These are phyloP conservation scores for Chaetomium cochliodes DNA, from an alignment of 495 filamentous ascomycete genomes.

Conservation along the genomic window DNA sequence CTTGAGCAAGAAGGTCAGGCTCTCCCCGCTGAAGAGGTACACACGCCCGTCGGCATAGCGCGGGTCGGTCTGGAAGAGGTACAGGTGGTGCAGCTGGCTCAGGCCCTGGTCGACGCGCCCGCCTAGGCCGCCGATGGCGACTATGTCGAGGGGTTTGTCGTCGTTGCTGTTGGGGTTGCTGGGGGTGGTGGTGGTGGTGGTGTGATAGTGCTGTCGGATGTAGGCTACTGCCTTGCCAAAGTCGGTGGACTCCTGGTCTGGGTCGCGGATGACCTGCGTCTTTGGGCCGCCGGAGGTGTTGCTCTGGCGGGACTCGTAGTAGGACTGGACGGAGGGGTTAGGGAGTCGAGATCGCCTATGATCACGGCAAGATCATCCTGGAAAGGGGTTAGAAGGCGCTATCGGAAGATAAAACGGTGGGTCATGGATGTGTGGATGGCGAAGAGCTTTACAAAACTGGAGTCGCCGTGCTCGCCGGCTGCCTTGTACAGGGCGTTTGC, in stretches of 20 bases:
- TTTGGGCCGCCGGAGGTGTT: slow-evolving; percentile 20
- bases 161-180: not conserved
- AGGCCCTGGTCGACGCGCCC: slow-evolving; percentile 91
- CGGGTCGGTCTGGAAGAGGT: slow-evolving; percentile 53
- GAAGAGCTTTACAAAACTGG: slow-evolving; percentile 24
- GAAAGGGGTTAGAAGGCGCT: slow-evolving; percentile 24
- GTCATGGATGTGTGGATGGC: not conserved
- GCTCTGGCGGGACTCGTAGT: slow-evolving; percentile 55
- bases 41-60: slow-evolving; percentile 50
- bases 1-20: slow-evolving; percentile 74
- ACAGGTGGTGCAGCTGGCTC: slow-evolving; percentile 79
- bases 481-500: slow-evolving; percentile 75
- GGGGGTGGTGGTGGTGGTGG: too few species aligned
- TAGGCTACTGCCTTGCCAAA: slow-evolving; percentile 61
- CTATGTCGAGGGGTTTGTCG: slow-evolving; percentile 45
- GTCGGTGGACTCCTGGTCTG: slow-evolving; percentile 81
- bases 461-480: slow-evolving; percentile 29
- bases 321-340: slow-evolving; percentile 55
- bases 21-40: slow-evolving; percentile 74
- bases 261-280: slow-evolving; percentile 60
- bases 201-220: slow-evolving; percentile 30
- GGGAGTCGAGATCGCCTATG: slow-evolving; percentile 87
- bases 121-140: slow-evolving; percentile 78
- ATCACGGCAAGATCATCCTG: slow-evolving; percentile 64
- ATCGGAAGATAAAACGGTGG: not conserved